phyloP scores from a whole-genome alignment of 495 filamentous ascomycete species.

The Xylaria scruposa region DNA sequence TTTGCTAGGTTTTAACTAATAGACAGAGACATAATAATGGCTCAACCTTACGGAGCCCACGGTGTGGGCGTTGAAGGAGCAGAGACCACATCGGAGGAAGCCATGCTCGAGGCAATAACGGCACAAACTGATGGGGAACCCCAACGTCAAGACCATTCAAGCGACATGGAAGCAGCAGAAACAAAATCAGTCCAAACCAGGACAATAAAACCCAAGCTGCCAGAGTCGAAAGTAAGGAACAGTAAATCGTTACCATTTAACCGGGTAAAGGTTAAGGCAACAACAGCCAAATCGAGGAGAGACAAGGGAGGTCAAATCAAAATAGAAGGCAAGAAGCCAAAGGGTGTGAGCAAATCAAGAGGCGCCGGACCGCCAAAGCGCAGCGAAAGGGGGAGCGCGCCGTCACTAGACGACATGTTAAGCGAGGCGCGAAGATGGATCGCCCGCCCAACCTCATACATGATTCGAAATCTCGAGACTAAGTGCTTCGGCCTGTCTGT shows the following conservation, averaged over 20 bases:
- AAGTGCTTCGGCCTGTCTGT: constrained; percentile 4
- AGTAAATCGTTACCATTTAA: constrained; percentile 9
- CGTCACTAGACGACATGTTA: not conserved
- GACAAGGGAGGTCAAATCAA: not conserved
- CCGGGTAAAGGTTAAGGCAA: constrained; percentile 1
- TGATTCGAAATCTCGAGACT: constrained; percentile 12
- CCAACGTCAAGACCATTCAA: not conserved
- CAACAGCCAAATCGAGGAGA: not conserved
- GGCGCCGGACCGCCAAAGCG: not conserved
- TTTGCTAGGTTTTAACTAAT: not conserved
- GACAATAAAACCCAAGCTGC: not conserved
- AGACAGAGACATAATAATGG: not conserved
- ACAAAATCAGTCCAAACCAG: not conserved
- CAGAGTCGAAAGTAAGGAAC: not conserved
- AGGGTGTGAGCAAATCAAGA: not conserved
- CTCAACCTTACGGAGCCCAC: not conserved
- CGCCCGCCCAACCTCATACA: not conserved
- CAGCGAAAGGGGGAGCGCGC: not conserved
- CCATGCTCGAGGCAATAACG: not conserved
- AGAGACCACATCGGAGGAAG: not conserved
- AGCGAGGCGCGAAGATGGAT: constrained; percentile 15
- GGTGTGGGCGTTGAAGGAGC: not conserved
- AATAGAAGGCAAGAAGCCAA: not conserved
- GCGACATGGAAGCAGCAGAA: not conserved
- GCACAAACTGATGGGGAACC: not conserved